Evolutionary conservation across 306 rosid species (phyloP).

Genomic region (Cucumis sativus): DNA sequence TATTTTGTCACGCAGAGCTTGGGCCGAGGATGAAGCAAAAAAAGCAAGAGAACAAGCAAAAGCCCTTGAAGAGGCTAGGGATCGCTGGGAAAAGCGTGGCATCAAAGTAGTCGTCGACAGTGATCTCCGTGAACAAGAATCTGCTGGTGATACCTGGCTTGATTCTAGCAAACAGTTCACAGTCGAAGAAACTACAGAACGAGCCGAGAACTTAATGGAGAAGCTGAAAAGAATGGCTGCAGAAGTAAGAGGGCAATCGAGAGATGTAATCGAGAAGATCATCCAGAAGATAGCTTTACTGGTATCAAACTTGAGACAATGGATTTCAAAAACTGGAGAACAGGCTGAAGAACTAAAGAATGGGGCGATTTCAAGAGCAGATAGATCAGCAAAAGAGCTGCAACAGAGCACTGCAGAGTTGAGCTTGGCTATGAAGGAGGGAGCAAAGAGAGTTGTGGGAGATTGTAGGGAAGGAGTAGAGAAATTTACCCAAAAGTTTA

Average conservation of each 20-base stretch:
- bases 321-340: constrained; percentile 41
- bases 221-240: constrained; percentile 55
- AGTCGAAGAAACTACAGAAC: constrained; percentile 46
- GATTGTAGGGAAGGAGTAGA: constrained; percentile 91
- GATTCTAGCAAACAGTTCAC: constrained; percentile 54
- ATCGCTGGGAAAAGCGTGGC: constrained; percentile 90
- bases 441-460: constrained; percentile 62
- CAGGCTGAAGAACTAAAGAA: constrained; percentile 43
- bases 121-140: constrained; percentile 71
- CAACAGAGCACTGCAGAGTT: constrained; percentile 50
- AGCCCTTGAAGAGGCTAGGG: constrained; percentile 87
- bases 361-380: constrained; percentile 33
- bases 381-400: constrained; percentile 42
- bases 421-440: constrained; percentile 44
- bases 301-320: constrained; percentile 46
- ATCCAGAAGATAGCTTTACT: constrained; percentile 37
- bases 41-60: constrained; percentile 86
- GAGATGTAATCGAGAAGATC: constrained; percentile 40
- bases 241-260: constrained; percentile 51
- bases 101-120: constrained; percentile 86
- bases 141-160: constrained; percentile 69
- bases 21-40: constrained; percentile 99
- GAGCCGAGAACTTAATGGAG: constrained; percentile 59
- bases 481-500: constrained; percentile 78
- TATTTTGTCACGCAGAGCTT: constrained; percentile 38